Evolutionary conservation across 2,329 filamentous ascomycete genomes (phyloP).

Genomic region (Epichloe coenophiala): DNA sequence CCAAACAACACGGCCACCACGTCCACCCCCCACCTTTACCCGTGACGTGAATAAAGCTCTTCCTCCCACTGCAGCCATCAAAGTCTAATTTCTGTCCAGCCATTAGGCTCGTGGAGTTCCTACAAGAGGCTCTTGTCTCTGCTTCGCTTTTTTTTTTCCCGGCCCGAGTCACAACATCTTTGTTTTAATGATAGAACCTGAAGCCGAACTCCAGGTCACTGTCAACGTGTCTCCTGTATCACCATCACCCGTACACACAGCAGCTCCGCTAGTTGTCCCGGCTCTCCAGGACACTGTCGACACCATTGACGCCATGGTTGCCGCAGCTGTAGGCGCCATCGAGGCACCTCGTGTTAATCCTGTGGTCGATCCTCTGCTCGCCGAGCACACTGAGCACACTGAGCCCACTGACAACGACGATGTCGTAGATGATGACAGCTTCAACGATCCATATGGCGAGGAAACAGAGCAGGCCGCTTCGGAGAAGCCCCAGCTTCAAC

Average conservation of each 20-base stretch:
- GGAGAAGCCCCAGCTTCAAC: constrained; percentile 13
- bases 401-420: constrained; percentile 19
- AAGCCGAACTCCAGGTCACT: constrained; percentile 36
- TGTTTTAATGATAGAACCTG: constrained; percentile 31
- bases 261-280: constrained; percentile 33
- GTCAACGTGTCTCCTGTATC: constrained; percentile 39
- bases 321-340: constrained; percentile 17
- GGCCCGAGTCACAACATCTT: constrained; percentile 1
- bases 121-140: constrained; percentile 3
- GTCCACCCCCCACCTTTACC: background rate
- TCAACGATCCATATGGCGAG: constrained; percentile 34
- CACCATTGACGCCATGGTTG: constrained; percentile 33
- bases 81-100: background rate
- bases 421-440: constrained; percentile 32
- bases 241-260: constrained; percentile 32
- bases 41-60: background rate
- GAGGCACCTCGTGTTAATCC: constrained; percentile 15
- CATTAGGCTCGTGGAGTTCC: background rate
- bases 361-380: constrained; percentile 19
- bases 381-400: constrained; percentile 16
- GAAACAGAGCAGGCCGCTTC: constrained; percentile 16
- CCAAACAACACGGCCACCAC: background rate
- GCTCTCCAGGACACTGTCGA: constrained; percentile 39
- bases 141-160: constrained; percentile 6
- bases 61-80: background rate